Percentiles rank a stretch among this genome's conserved stretches.
phyloP scores from a whole-genome alignment of 139 green algal species.

The Chlorella sp. region DNA sequence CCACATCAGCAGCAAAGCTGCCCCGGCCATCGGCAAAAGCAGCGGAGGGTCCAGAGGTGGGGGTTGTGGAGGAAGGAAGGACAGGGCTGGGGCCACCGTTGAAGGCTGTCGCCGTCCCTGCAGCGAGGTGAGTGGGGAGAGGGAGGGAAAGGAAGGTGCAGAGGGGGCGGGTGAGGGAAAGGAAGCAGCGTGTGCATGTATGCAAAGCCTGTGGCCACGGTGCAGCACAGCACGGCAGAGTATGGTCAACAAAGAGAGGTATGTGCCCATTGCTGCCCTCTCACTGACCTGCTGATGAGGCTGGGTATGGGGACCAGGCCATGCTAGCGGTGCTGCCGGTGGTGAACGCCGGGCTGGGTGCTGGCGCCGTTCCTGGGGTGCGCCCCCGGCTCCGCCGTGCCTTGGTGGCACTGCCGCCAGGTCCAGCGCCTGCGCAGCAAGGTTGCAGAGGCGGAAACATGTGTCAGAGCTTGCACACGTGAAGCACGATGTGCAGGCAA shows the following conservation, averaged over 20 bases:
- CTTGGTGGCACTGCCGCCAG: not conserved
- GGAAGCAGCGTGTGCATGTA: not conserved
- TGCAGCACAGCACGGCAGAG: no score
- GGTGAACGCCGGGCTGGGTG: conserved; percentile 21
- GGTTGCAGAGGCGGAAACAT: not conserved
- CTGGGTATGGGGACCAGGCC: conserved; percentile 19
- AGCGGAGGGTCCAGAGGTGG: not conserved
- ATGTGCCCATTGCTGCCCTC: not conserved
- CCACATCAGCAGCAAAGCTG: conserved; percentile 6
- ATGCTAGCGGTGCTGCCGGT: conserved; percentile 17
- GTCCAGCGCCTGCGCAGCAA: not conserved
- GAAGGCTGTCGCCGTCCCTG: not conserved
- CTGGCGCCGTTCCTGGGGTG: not conserved
- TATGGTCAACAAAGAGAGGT: no score
- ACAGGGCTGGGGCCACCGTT: not conserved
- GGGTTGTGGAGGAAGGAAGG: not conserved
- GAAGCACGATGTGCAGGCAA: not conserved
- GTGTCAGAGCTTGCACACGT: not conserved
- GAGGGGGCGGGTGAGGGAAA: not conserved
- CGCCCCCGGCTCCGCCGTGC: not conserved
- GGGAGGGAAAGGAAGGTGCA: not conserved
- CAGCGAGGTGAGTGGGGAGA: not conserved
- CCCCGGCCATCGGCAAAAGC: not conserved
- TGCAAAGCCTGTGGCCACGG: not conserved
- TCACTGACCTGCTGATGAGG: conserved; percentile 13